phyloP scores from a whole-genome alignment of 257 asterid genomes.

The Rhazya stricta region DNA sequence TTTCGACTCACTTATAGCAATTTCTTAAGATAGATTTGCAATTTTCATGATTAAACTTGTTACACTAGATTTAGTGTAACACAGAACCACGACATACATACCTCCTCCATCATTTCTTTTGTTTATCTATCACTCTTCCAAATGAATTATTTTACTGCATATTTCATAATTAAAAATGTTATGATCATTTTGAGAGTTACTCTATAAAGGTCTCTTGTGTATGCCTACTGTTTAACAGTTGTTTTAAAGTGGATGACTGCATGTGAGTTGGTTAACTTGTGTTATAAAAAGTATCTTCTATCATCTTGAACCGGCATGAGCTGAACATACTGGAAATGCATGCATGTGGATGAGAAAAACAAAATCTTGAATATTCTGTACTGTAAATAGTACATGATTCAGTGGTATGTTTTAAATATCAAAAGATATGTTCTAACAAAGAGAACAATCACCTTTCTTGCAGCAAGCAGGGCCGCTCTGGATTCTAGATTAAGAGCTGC shows the following conservation, averaged over 20 bases:
- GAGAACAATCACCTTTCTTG: slow-evolving; percentile 60
- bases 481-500: slow-evolving; percentile 82
- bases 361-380: neutral
- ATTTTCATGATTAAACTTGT: neutral
- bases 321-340: neutral
- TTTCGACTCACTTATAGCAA: neutral
- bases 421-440: neutral
- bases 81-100: neutral
- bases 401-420: neutral
- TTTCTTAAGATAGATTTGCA: neutral
- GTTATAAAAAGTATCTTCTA: neutral
- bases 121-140: neutral
- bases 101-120: neutral
- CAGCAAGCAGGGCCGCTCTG: slow-evolving; percentile 62
- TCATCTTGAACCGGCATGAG: neutral
- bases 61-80: neutral
- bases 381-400: neutral
- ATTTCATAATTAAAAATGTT: neutral
- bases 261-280: neutral
- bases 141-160: neutral
- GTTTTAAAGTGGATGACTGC: neutral
- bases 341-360: neutral
- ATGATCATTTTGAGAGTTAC: neutral
- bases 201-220: neutral
- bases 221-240: neutral